Evolutionary conservation across 768 basidiomycete species (phyloP), one percentile per base, ranked within the genome.

Genomic region (Lentinula sp.): DNA sequence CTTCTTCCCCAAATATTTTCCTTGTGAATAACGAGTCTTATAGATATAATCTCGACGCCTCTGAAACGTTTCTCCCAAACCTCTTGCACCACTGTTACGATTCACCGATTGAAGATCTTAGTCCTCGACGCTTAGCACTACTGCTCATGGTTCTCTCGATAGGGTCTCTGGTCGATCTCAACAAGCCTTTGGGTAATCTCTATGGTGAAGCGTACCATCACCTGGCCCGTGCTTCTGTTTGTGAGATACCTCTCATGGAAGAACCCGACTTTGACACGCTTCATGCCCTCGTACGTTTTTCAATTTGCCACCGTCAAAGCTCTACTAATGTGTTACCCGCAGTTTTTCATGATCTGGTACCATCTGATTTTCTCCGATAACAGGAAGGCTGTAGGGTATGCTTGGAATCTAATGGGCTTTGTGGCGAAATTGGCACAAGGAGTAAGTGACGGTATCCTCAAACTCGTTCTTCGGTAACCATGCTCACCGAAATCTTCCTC

Each of bases 381-480:
- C 69, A 87, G 83, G 63, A 86, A 87, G 63, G 87, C 86, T 0
- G 79, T 86, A 11, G 85, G 86, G 15, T 86, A 88, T 61, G 86
- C 87, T 16, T 90, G 87, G 87, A 86, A 87, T 61, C 73, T 89
- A 46, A 85, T 89, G 83, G 88, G 88, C 18, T 84, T 90, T 59
- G 81, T 87, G 8, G 84, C 84, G 34, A 89, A 89, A 69, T 73
- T 90, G 16, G 86, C 88, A 6, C 87, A 88, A 70, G 86, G 84
- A 64, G 87, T 89, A 68, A 72, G 87, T 71, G 9, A 49, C 56
- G 59, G 46, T 62, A 50, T 32, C 39, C n/a, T 51, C 51, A 60
- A 60, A 43, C 35, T 15, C 43, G 37, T 48, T 40, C 61, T 57
- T 48, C 46, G 35, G 9, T 16, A 31, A 28, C 23, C 23, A 51